Percentiles rank a stretch among this genome's conserved stretches.
Evolutionary conservation across 2,329 filamentous ascomycete species (phyloP).

Genomic region (Helminthosporium solani): DNA sequence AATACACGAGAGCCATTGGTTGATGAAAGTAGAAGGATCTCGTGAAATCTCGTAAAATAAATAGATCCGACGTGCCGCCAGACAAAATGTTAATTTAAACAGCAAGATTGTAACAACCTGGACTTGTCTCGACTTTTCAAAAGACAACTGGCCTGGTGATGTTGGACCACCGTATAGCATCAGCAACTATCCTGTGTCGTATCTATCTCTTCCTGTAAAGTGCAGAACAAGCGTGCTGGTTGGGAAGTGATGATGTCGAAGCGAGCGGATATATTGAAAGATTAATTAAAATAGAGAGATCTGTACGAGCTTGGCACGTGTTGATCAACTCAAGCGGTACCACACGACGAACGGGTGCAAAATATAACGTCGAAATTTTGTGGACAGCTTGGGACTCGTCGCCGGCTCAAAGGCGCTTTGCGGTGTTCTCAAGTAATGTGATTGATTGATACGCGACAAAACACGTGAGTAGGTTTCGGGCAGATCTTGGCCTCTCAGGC

Average conservation of each 20-base stretch:
- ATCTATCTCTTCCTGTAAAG: not conserved
- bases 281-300: constrained; percentile 21
- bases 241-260: constrained; percentile 15
- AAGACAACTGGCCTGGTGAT: constrained; percentile 6
- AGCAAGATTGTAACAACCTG: constrained; percentile 9
- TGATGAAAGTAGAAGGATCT: constrained; percentile 10
- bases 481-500: not conserved
- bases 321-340: constrained; percentile 7
- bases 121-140: constrained; percentile 5
- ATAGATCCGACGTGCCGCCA: constrained; percentile 3
- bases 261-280: constrained; percentile 21
- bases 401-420: constrained; percentile 18
- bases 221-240: constrained; percentile 3
- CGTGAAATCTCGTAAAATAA: constrained; percentile 5
- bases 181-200: constrained; percentile 1
- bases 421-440: not conserved
- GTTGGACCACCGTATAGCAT: constrained; percentile 5
- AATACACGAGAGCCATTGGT: not conserved
- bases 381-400: constrained; percentile 3
- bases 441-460: not conserved
- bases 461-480: not conserved
- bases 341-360: constrained; percentile 5
- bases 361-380: constrained; percentile 7
- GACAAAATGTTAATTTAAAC: constrained; percentile 7
- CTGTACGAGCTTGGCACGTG: constrained; percentile 17